A percentile compares a stretch with the other conserved stretches of the same genome.
These are phyloP conservation scores for Amauroascus verrucosus DNA, from an alignment of 2,329 filamentous ascomycete species.

Conservation along the genomic window DNA sequence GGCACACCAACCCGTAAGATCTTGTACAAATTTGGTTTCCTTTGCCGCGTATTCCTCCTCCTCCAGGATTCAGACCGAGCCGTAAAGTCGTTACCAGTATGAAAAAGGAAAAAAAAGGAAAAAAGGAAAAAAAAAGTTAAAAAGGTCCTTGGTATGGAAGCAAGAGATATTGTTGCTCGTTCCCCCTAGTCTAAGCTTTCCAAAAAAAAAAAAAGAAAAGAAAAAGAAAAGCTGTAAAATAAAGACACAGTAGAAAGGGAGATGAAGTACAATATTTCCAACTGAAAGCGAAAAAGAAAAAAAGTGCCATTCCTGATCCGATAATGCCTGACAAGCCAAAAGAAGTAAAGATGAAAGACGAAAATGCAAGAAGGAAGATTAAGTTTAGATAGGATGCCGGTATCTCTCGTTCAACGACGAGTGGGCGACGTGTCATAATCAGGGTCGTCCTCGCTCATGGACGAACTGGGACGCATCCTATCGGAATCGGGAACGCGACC, in stretches of 20 bases:
- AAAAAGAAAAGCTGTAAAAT: too few species aligned
- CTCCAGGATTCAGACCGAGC: not conserved
- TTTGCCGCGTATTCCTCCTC: not conserved
- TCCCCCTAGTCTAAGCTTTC: not conserved
- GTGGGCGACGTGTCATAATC: conserved; percentile 9
- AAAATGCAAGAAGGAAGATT: not conserved
- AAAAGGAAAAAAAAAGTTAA: not conserved
- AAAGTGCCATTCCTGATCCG: not conserved
- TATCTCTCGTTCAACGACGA: conserved; percentile 4
- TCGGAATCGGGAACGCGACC: conserved; percentile 14
- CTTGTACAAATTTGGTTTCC: conserved; percentile 6
- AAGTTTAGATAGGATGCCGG: not conserved
- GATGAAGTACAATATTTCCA: conserved; percentile 9
- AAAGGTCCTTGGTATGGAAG: too few species aligned
- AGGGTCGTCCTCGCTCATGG: conserved; percentile 10
- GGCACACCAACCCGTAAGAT: conserved; percentile 6
- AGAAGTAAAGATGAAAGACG: not conserved
- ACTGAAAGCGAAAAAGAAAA: too few species aligned
- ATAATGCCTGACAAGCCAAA: conserved; percentile 4
- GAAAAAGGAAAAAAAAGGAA: not conserved
- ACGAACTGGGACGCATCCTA: conserved; percentile 3
- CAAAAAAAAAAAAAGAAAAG: not conserved
- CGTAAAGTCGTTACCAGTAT: not conserved
- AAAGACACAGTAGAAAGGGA: conserved; percentile 5
- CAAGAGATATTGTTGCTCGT: not conserved